Conservation (phyloP, 2,329 filamentous ascomycete genomes). For the Fusarium transvaalense region DNA sequence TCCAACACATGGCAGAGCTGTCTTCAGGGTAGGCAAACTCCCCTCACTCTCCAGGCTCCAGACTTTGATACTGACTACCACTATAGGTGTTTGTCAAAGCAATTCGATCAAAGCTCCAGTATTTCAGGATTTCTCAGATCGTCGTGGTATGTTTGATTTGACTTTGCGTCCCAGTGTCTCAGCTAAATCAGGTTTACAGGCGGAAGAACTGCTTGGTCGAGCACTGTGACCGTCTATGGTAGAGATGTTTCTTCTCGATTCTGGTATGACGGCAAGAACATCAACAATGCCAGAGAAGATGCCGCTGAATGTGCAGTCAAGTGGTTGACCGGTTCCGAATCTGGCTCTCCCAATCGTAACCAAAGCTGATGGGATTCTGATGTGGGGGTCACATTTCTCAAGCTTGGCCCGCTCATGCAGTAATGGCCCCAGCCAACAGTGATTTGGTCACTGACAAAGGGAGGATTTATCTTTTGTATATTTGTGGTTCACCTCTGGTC, state of each 20-base stretch:
- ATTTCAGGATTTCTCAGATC: slow-evolving; percentile 80
- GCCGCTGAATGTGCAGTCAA: slow-evolving; percentile 85
- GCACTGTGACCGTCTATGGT: slow-evolving; percentile 78
- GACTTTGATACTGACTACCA: slow-evolving; percentile 19
- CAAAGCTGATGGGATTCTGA: slow-evolving; percentile 42
- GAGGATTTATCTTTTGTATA: slow-evolving; percentile 19
- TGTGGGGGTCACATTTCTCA: slow-evolving; percentile 14
- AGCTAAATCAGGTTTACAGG: slow-evolving; percentile 62
- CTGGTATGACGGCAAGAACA: slow-evolving; percentile 91
- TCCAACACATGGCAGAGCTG: slow-evolving; percentile 65
- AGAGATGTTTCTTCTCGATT: slow-evolving; percentile 77
- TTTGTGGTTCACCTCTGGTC: slow-evolving; percentile 12
- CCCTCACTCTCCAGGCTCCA: not conserved
- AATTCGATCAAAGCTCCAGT: slow-evolving; percentile 66
- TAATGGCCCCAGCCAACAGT: not conserved
- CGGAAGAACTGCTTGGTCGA: slow-evolving; percentile 91
- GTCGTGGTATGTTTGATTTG: slow-evolving; percentile 69
- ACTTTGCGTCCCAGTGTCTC: not conserved
- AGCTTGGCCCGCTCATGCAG: slow-evolving; percentile 7
- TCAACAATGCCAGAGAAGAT: slow-evolving; percentile 90
- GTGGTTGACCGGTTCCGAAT: slow-evolving; percentile 61
- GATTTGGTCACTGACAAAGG: not conserved
- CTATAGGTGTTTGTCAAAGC: slow-evolving; percentile 68
- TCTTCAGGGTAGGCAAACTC: slow-evolving; percentile 63
- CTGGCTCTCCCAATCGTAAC: slow-evolving; percentile 42